These are phyloP conservation scores for Cystofilobasidium ferigula DNA, from an alignment of 768 basidiomycete genomes.

Conservation along the genomic window DNA sequence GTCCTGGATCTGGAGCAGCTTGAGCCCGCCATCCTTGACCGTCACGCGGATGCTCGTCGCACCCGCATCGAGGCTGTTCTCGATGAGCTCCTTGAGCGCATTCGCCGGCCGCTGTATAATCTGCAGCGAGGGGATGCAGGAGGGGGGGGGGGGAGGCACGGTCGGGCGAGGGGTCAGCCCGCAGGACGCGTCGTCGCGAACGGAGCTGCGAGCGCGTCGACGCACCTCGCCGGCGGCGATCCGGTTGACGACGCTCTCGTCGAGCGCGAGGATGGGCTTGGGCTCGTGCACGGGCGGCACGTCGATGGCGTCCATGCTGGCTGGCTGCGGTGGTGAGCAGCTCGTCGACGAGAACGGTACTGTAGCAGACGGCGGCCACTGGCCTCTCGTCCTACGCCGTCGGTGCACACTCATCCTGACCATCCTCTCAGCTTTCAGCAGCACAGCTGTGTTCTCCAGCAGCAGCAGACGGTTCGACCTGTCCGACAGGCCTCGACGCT, in stretches of 20 bases:
- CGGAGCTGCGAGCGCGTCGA: not conserved
- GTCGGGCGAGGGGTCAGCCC: not conserved
- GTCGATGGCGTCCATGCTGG: constrained; percentile 1
- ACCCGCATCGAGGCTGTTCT: constrained; percentile 91
- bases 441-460: too few relatives aligned
- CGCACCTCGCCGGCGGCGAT: constrained; percentile 61
- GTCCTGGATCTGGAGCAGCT: constrained; percentile 87
- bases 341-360: too few relatives aligned
- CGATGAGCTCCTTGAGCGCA: constrained; percentile 88
- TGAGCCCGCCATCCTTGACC: constrained; percentile 90
- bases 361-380: too few relatives aligned
- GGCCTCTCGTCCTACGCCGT: too few relatives aligned
- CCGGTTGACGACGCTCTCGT: constrained; percentile 74
- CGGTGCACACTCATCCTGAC: too few relatives aligned
- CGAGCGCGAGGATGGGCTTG: constrained; percentile 55
- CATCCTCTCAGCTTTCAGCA: too few relatives aligned
- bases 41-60: constrained; percentile 74
- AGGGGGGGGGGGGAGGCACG: too few relatives aligned
- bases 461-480: too few relatives aligned
- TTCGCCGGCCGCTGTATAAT: constrained; percentile 84
- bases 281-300: constrained; percentile 26
- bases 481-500: too few relatives aligned
- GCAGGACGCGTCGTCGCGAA: not conserved
- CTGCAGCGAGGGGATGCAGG: constrained; percentile 46
- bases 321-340: not conserved